These are phyloP conservation scores for Scleromitrula shiraiana DNA, from an alignment of 2,329 filamentous ascomycete genomes.

Conservation along the genomic window DNA sequence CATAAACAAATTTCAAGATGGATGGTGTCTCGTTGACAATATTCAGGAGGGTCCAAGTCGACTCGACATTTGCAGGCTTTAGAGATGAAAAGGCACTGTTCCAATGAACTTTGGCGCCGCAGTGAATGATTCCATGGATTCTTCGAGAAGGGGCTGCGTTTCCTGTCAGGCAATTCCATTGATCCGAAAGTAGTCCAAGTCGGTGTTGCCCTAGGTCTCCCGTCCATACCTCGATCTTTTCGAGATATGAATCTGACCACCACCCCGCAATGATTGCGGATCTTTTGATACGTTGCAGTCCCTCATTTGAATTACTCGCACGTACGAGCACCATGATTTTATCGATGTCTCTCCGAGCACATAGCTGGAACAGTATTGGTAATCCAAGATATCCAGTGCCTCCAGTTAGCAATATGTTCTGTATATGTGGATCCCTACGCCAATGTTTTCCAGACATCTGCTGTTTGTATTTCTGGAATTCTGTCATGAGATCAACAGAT, in stretches of 20 bases:
- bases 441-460: not conserved
- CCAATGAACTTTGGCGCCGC: slow-evolving; percentile 75
- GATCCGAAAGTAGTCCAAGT: slow-evolving; percentile 57
- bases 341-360: slow-evolving; percentile 2
- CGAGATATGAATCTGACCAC: slow-evolving; percentile 16
- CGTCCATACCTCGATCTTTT: slow-evolving; percentile 30
- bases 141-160: slow-evolving; percentile 31
- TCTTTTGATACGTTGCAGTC: slow-evolving; percentile 10
- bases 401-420: slow-evolving; percentile 32
- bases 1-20: slow-evolving; percentile 19
- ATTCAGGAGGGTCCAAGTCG: slow-evolving; percentile 28
- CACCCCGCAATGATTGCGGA: slow-evolving; percentile 15
- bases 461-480: slow-evolving; percentile 5
- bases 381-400: slow-evolving; percentile 35
- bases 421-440: not conserved
- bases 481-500: slow-evolving; percentile 1
- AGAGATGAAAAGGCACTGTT: slow-evolving; percentile 64
- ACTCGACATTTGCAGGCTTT: slow-evolving; percentile 63
- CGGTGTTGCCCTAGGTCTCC: slow-evolving; percentile 65
- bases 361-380: slow-evolving; percentile 30
- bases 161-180: slow-evolving; percentile 53
- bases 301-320: slow-evolving; percentile 8
- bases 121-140: slow-evolving; percentile 69
- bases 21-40: slow-evolving; percentile 6
- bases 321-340: slow-evolving; percentile 22